A percentile compares a stretch with the other conserved stretches of the same genome.
phyloP scores from a whole-genome alignment of 177 flowering plant genomes.

The Vitis hybrid region DNA sequence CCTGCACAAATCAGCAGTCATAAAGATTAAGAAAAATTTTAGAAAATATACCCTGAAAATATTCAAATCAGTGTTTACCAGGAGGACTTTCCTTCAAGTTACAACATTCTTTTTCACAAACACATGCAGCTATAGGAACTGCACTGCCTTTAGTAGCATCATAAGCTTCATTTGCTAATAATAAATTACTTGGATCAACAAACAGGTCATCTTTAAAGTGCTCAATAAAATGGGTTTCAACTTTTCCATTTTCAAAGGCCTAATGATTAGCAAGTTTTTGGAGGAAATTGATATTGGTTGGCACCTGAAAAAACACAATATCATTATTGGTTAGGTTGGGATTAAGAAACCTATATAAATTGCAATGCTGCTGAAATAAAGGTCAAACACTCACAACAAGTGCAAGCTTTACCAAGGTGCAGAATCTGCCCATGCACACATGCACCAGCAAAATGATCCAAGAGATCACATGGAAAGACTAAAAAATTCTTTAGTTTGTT shows the following conservation, averaged over 20 bases:
- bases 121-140: slow-evolving; percentile 70
- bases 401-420: background rate
- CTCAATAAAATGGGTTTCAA: slow-evolving; percentile 96
- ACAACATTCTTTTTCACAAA: slow-evolving; percentile 56
- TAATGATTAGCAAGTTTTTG: slow-evolving; percentile 72
- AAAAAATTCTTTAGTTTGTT: too few relatives aligned
- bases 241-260: slow-evolving; percentile 79
- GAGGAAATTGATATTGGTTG: slow-evolving; percentile 85
- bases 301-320: slow-evolving; percentile 61
- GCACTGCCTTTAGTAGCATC: slow-evolving; percentile 56
- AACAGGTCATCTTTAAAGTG: slow-evolving; percentile 73
- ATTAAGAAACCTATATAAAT: background rate
- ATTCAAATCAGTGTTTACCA: slow-evolving; percentile 39
- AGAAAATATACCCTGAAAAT: slow-evolving; percentile 3
- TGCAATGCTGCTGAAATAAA: background rate
- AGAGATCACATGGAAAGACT: too few relatives aligned
- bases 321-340: background rate
- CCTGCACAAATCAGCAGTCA: slow-evolving; percentile 34
- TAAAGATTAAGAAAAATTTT: slow-evolving; percentile 1
- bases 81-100: slow-evolving; percentile 28
- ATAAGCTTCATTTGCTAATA: slow-evolving; percentile 37
- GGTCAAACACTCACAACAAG: background rate
- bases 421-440: background rate
- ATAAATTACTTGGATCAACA: slow-evolving; percentile 40
- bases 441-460: too few relatives aligned